Percentiles rank a stretch among this genome's conserved stretches.
These are phyloP conservation scores for Xylariaceae sp. DNA, from an alignment of 2,329 filamentous ascomycete genomes.

Conservation along the genomic window DNA sequence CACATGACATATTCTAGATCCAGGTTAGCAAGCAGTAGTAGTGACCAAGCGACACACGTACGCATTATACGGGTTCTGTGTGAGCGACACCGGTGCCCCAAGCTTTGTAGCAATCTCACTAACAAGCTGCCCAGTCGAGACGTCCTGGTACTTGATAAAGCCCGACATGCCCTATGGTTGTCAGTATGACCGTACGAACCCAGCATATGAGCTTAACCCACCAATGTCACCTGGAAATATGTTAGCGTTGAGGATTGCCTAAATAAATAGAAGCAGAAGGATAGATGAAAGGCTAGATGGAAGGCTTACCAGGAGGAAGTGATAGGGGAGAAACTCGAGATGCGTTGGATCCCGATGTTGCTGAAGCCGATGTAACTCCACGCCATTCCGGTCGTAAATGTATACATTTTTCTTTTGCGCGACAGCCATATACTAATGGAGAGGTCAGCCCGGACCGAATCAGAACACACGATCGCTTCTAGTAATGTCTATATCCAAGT, in stretches of 20 bases:
- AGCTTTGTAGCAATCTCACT: conserved; percentile 78
- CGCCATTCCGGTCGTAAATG: conserved; percentile 77
- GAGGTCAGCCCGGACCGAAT: too few relatives aligned
- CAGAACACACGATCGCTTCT: too few relatives aligned
- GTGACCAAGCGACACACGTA: neutral
- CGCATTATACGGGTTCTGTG: conserved; percentile 87
- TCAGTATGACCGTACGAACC: conserved; percentile 7
- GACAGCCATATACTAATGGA: conserved; percentile 14
- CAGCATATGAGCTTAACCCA: too few relatives aligned
- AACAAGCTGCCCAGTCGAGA: conserved; percentile 84
- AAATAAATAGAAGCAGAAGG: neutral
- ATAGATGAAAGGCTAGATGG: too few relatives aligned
- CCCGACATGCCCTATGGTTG: conserved; percentile 7
- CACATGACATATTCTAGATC: conserved; percentile 61
- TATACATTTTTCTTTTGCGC: conserved; percentile 96
- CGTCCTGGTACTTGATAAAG: conserved; percentile 80
- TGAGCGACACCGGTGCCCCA: conserved; percentile 74
- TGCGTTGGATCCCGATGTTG: conserved; percentile 87
- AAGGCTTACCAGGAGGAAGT: conserved; percentile 74
- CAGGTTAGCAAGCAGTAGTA: neutral
- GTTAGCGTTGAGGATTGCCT: neutral
- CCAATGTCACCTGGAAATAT: neutral
- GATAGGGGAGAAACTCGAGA: conserved; percentile 73
- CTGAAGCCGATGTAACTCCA: conserved; percentile 84
- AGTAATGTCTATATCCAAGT: too few relatives aligned